Evolutionary conservation across 2,329 filamentous ascomycete species (phyloP).

Genomic region (Didymella sp.): DNA sequence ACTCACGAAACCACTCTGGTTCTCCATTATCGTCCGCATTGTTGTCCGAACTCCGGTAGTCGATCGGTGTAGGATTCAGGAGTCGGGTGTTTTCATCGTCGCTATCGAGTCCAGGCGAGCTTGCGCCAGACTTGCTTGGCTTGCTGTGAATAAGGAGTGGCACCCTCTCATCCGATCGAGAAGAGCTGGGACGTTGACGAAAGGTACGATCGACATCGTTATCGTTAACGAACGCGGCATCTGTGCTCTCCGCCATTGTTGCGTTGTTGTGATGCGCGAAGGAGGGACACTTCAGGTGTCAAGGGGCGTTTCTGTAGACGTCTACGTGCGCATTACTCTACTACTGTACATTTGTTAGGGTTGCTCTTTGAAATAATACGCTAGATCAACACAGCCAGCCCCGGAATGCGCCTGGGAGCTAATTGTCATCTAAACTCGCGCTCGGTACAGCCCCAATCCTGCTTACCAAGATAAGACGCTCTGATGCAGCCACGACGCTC

Average conservation of each 20-base stretch:
- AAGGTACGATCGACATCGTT: conserved; percentile 39
- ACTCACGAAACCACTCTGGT: conserved; percentile 45
- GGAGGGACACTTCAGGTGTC: not conserved
- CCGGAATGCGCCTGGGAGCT: not conserved
- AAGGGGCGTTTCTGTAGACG: conserved; percentile 16
- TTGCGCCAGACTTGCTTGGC: conserved; percentile 25
- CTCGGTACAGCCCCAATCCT: conserved; percentile 18
- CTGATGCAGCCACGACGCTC: not conserved
- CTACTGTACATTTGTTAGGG: not conserved
- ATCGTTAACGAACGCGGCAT: conserved; percentile 41
- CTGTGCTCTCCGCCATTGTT: conserved; percentile 35
- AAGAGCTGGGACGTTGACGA: conserved; percentile 21
- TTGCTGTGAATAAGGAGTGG: conserved; percentile 17
- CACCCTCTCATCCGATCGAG: conserved; percentile 21
- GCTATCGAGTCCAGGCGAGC: conserved; percentile 20
- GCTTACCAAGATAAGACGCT: conserved; percentile 32
- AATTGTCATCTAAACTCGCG: conserved; percentile 18
- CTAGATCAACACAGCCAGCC: not conserved
- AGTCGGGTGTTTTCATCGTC: conserved; percentile 41
- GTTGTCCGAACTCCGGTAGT: conserved; percentile 22
- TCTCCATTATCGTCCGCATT: conserved; percentile 16
- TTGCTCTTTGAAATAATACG: not conserved
- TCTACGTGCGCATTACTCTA: conserved; percentile 28
- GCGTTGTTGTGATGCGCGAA: not conserved
- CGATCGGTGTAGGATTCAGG: conserved; percentile 25